Percentiles rank a stretch among this genome's conserved stretches.
Evolutionary conservation across 108 stramenopile genomes (phyloP).

Genomic region (Schizochytrium sp.): DNA sequence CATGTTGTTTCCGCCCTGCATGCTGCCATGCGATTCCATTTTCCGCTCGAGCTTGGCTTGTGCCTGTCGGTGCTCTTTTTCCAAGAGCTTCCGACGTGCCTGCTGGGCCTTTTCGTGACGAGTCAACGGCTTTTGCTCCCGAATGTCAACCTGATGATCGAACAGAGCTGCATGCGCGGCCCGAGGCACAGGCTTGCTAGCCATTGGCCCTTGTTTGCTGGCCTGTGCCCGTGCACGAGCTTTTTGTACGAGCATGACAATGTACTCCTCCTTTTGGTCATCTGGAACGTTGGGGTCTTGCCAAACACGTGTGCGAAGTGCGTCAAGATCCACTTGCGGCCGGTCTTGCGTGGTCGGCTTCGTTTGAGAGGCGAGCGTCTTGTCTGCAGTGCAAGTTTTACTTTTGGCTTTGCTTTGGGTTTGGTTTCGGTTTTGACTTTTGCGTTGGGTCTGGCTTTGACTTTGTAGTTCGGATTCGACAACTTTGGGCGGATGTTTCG

Average conservation of each 20-base stretch:
- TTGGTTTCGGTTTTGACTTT: no score
- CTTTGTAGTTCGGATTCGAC: no score
- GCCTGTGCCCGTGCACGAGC: background rate
- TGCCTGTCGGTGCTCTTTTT: background rate
- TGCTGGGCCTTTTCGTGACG: background rate
- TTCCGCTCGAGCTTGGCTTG: background rate
- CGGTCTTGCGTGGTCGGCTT: background rate
- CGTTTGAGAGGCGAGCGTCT: background rate
- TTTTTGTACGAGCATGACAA: background rate
- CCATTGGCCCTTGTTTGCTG: background rate
- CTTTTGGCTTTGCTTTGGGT: no score
- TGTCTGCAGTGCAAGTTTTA: no score
- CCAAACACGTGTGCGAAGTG: background rate
- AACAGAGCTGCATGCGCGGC: background rate
- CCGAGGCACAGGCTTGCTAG: background rate
- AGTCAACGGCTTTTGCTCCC: background rate
- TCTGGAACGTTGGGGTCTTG: background rate
- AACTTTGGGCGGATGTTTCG: no score
- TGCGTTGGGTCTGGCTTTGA: no score
- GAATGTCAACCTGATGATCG: background rate
- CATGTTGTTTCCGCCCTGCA: background rate
- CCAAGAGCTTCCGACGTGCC: background rate
- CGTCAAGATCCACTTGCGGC: background rate
- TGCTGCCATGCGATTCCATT: background rate
- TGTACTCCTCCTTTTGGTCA: conserved; percentile 2